phyloP scores from a whole-genome alignment of 768 basidiomycete species.

The Trametes meyenii region DNA sequence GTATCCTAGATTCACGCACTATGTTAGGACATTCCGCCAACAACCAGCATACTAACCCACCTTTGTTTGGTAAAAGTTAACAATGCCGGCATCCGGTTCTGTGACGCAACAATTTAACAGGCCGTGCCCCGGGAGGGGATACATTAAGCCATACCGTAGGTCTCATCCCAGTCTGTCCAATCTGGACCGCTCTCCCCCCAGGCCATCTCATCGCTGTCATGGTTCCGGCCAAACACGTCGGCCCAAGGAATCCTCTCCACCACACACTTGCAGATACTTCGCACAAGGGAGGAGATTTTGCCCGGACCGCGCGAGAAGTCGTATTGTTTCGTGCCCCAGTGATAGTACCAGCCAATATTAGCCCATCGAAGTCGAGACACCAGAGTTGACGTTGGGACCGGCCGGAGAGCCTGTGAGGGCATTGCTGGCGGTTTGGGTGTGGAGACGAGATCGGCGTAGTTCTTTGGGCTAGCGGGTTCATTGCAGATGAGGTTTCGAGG shows the following conservation, averaged over 20 bases:
- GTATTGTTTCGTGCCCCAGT: constrained; percentile 96
- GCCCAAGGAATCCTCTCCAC: constrained; percentile 73
- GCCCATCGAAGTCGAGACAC: constrained; percentile 88
- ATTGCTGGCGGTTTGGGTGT: constrained; percentile 62
- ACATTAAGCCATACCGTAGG: constrained; percentile 63
- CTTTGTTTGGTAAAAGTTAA: constrained; percentile 91
- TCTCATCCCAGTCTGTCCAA: constrained; percentile 76
- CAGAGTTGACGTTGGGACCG: constrained; percentile 55
- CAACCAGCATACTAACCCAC: constrained; percentile 32
- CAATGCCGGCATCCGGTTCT: constrained; percentile 97
- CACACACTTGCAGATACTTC: constrained; percentile 60
- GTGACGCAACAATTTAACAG: constrained; percentile 4
- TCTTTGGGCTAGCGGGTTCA: constrained; percentile 60
- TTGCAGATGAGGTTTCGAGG: constrained; percentile 76
- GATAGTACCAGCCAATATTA: constrained; percentile 95
- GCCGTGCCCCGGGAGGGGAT: neutral
- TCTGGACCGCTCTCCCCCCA: constrained; percentile 60
- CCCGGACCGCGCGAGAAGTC: constrained; percentile 78
- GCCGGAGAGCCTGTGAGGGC: constrained; percentile 63
- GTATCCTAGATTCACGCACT: constrained; percentile 59
- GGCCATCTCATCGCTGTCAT: constrained; percentile 31
- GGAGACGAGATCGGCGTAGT: constrained; percentile 52
- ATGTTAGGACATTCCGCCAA: neutral
- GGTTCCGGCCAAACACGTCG: constrained; percentile 50
- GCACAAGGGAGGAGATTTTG: constrained; percentile 58